Evolutionary conservation across 306 rosid genomes (phyloP).

Genomic region (Sechiopsis laciniata): DNA sequence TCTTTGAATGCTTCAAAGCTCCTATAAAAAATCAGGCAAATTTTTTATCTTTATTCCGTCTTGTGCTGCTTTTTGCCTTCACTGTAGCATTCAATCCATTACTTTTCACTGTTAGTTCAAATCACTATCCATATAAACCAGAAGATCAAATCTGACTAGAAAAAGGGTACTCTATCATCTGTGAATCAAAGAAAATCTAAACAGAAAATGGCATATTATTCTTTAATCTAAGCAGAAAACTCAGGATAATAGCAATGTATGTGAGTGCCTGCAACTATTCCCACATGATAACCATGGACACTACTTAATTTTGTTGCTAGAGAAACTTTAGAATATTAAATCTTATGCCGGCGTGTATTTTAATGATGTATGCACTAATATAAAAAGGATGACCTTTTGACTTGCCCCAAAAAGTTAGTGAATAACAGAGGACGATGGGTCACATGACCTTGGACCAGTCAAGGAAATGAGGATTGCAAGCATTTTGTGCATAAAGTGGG

Average conservation of each 20-base stretch:
- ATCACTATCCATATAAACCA: background rate
- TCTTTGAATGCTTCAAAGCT: background rate
- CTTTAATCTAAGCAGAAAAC: too few relatives aligned
- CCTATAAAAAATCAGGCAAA: constrained; percentile 3
- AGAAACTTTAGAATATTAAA: too few relatives aligned
- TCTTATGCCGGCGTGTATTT: background rate
- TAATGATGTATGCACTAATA: background rate
- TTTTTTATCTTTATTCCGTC: background rate
- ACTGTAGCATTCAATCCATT: background rate
- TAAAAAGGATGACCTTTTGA: background rate
- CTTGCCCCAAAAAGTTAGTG: background rate
- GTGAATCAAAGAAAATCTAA: background rate
- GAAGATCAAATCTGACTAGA: background rate
- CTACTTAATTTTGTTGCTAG: too few relatives aligned
- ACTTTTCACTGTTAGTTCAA: background rate
- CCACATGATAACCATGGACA: too few relatives aligned
- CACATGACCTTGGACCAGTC: constrained; percentile 2
- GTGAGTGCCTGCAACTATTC: too few relatives aligned
- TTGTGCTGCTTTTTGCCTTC: background rate
- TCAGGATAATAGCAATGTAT: too few relatives aligned
- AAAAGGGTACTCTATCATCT: background rate
- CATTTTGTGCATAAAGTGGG: background rate
- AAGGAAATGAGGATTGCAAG: constrained; percentile 15
- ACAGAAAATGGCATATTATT: too few relatives aligned
- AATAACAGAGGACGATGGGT: background rate